Evolutionary conservation across 495 filamentous ascomycete species (phyloP).

Genomic region (Xanthoparmelia taractica): DNA sequence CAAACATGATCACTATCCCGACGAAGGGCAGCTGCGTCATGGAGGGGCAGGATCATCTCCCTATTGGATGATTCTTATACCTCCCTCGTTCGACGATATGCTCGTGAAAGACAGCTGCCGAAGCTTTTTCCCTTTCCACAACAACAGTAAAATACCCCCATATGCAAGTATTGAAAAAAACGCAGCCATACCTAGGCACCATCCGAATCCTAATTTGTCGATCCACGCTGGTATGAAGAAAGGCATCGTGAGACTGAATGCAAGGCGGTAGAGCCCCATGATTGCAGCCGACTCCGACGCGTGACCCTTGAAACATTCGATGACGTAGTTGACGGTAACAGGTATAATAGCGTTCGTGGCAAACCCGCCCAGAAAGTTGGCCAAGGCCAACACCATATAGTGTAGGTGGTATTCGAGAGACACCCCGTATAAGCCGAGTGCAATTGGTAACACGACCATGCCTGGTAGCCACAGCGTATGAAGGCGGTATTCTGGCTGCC

Average conservation of each 20-base stretch:
- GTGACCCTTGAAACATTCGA: constrained; percentile 39
- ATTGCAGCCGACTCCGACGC: constrained; percentile 39
- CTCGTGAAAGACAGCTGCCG: constrained; percentile 5
- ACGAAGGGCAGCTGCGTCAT: no score
- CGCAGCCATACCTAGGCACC: constrained; percentile 33
- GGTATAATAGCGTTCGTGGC: constrained; percentile 27
- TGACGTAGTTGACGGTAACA: constrained; percentile 39
- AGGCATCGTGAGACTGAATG: constrained; percentile 38
- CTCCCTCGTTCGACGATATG: constrained; percentile 4
- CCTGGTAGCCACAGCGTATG: not conserved
- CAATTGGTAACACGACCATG: constrained; percentile 40
- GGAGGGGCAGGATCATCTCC: no score
- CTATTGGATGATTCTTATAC: constrained; percentile 2
- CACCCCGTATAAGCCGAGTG: constrained; percentile 43
- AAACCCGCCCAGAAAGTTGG: constrained; percentile 35
- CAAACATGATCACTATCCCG: no score
- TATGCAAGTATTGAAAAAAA: constrained; percentile 40
- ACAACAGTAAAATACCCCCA: constrained; percentile 29
- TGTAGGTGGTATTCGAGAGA: constrained; percentile 43
- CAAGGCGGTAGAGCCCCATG: constrained; percentile 37
- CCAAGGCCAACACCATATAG: constrained; percentile 41
- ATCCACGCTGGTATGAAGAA: constrained; percentile 46
- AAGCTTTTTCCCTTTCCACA: constrained; percentile 27
- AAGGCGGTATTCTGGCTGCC: constrained; percentile 40
- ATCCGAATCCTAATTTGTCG: constrained; percentile 34